These are phyloP conservation scores for Mycena vitilis DNA, from an alignment of 768 basidiomycete genomes.

Conservation along the genomic window DNA sequence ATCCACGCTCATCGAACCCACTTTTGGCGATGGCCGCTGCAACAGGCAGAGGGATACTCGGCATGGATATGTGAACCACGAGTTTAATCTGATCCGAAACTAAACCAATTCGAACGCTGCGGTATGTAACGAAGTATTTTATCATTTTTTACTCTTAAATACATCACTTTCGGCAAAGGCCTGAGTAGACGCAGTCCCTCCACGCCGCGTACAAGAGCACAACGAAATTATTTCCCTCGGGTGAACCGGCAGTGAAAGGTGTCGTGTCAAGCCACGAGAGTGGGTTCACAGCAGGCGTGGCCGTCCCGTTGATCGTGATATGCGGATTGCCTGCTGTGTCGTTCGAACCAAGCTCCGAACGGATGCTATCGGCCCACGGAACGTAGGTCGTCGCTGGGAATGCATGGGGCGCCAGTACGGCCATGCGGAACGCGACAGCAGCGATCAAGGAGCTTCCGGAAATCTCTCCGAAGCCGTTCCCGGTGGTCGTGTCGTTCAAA, in stretches of 20 bases:
- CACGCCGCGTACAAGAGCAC: conserved; percentile 55
- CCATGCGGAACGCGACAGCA: conserved; percentile 50
- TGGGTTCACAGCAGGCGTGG: conserved; percentile 53
- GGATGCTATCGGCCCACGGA: conserved; percentile 41
- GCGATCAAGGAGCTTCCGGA: conserved; percentile 57
- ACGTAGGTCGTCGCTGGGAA: conserved; percentile 39
- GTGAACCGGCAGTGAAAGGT: conserved; percentile 46
- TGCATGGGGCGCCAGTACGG: conserved; percentile 34
- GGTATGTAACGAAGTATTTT: too few relatives aligned
- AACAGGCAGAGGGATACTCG: conserved; percentile 38
- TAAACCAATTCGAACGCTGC: background rate
- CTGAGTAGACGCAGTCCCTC: conserved; percentile 52
- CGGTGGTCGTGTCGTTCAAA: conserved; percentile 45
- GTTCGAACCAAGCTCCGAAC: conserved; percentile 32
- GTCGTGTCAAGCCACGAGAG: conserved; percentile 50
- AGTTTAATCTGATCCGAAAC: background rate
- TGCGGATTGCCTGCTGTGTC: conserved; percentile 30
- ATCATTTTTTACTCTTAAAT: background rate
- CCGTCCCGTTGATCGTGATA: conserved; percentile 47
- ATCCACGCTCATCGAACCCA: conserved; percentile 45
- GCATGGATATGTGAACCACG: conserved; percentile 41
- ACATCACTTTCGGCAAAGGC: conserved; percentile 18
- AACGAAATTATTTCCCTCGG: conserved; percentile 54
- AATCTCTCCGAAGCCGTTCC: conserved; percentile 56
- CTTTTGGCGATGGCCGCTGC: conserved; percentile 37